A percentile compares a stretch with the other conserved stretches of the same genome.
Conservation (phyloP, 129 eudicot genomes). For the Daucus carota region DNA sequence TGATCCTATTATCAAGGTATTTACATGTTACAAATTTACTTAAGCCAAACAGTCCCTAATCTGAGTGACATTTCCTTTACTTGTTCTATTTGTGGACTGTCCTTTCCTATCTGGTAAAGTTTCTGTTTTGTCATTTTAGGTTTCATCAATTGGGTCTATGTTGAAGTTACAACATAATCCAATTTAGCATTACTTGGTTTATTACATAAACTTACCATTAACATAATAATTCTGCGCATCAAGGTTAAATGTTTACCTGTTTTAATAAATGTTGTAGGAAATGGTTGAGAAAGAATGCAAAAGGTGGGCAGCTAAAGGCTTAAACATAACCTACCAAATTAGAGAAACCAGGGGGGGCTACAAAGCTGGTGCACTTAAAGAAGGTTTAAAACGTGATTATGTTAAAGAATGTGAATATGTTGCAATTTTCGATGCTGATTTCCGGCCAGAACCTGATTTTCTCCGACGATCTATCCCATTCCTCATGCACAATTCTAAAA, state of each 20-base stretch:
- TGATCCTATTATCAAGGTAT: slow-evolving; percentile 63
- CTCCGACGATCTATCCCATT: slow-evolving; percentile 84
- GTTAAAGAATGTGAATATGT: slow-evolving; percentile 87
- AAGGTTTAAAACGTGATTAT: slow-evolving; percentile 76
- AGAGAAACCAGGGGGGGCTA: slow-evolving; percentile 92
- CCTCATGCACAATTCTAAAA: slow-evolving; percentile 64
- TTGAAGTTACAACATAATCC: background rate
- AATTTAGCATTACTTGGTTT: background rate
- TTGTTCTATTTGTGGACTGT: background rate
- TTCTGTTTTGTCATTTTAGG: background rate
- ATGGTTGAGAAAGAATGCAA: slow-evolving; percentile 92
- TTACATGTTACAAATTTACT: background rate
- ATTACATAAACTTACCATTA: background rate
- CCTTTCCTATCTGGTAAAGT: background rate
- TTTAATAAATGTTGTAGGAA: slow-evolving; percentile 38
- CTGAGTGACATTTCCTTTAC: background rate
- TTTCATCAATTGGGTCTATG: background rate
- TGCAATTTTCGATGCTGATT: slow-evolving; percentile 91
- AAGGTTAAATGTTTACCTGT: background rate
- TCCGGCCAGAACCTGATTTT: slow-evolving; percentile 94
- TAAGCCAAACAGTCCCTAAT: slow-evolving; percentile 16
- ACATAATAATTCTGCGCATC: background rate
- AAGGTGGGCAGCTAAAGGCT: slow-evolving; percentile 97
- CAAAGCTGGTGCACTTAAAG: slow-evolving; percentile 98
- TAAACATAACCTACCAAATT: slow-evolving; percentile 79